Base-by-base conservation (phyloP, 2,329 filamentous ascomycete genomes). In the Fusarium mexicanum region DNA sequence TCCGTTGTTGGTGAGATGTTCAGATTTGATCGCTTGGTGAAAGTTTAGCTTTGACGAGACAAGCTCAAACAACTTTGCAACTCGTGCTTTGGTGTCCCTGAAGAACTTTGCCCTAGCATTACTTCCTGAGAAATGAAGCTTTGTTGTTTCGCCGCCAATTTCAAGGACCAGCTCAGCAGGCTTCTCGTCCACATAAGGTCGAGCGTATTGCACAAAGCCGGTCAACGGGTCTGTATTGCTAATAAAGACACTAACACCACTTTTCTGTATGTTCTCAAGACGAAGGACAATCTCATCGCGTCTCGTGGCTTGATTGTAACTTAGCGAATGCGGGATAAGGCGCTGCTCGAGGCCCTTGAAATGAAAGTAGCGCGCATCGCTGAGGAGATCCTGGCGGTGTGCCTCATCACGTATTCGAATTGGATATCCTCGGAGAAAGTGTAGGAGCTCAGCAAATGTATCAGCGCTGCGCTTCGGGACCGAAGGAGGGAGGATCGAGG, bases 291-390 rank as follows among this genome's bases (percentile, higher is more conserved):
- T 97, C 83, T 98, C 95, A 8, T 90, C 87, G 55, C 89, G 89
- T 22, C 88, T 85, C 6, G 92, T 88, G 22, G 88, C 84, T 41
- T 93, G 88, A 78, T 98, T 98, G 82, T 91, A 95, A 59, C 87
- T 90, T 69, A 96, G 92, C 35, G 90, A 82, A 81, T 95, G 93
- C 1, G 93, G 90, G 48, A 98, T 92, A 17, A 98, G 86, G 73
- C 91, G 91, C 83, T 98, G 96, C 83, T 98, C 96, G 1, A 98
- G 85, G 1, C 94, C 95, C 79, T 95, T 96, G 76, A 98, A 91
- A 81, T 98, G 94, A 82, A 96, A 98, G 82, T 98, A 98, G 60
- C 94, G 91, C 71, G 94, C 96, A 81, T 98, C 96, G 46, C 93
- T 89, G 4, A 98, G 85, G 8, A 98, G 87, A 66, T 93, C 90